Evolutionary conservation across 164 flowering plant genomes (phyloP).

Genomic region (Kalanchoe fedtschenkoi): DNA sequence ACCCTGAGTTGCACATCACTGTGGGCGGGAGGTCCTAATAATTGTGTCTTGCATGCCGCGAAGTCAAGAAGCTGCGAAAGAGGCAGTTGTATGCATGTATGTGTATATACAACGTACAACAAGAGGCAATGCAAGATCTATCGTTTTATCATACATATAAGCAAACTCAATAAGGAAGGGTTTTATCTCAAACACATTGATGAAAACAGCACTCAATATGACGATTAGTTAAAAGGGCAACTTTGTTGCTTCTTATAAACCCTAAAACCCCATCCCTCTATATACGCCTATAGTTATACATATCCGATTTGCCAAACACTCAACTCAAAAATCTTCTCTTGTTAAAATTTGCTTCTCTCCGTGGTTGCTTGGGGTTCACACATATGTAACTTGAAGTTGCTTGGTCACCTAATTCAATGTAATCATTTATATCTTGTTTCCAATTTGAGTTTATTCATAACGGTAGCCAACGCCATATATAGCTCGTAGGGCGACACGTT

Average conservation of each 20-base stretch:
- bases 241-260: not conserved
- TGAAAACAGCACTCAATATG: not conserved
- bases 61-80: too few relatives aligned
- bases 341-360: conserved; percentile 1
- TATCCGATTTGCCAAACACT: not conserved
- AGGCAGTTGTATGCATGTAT: too few relatives aligned
- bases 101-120: too few relatives aligned
- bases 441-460: not conserved
- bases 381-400: not conserved
- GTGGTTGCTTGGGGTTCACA: not conserved
- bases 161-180: too few relatives aligned
- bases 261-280: not conserved
- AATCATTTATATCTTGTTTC: not conserved
- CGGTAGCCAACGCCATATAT: not conserved
- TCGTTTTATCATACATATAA: too few relatives aligned
- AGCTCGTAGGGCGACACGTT: not conserved
- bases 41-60: too few relatives aligned
- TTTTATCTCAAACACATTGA: too few relatives aligned
- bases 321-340: not conserved
- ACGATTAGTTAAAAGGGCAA: not conserved
- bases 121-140: too few relatives aligned
- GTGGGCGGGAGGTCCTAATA: too few relatives aligned
- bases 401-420: not conserved
- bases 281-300: not conserved
- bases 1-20: too few relatives aligned